These are phyloP conservation scores for Talaromyces wortmannii DNA, from an alignment of 495 filamentous ascomycete species.

Conservation along the genomic window DNA sequence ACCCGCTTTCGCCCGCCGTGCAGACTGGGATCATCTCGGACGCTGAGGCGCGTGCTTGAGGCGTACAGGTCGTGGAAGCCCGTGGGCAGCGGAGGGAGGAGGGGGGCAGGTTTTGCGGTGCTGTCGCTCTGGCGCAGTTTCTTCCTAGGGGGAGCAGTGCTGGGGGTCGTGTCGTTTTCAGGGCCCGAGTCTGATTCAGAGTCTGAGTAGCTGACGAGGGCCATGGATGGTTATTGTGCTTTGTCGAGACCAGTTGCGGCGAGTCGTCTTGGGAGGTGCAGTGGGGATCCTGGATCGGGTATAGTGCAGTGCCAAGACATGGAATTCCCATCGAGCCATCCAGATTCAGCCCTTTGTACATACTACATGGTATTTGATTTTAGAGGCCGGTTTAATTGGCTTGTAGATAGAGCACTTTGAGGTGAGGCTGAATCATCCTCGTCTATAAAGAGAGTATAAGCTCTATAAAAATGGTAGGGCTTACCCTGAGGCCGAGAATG, in stretches of 20 bases:
- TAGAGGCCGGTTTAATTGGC: too few relatives aligned
- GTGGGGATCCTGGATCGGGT: neutral
- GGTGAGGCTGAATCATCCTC: too few relatives aligned
- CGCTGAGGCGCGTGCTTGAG: constrained; percentile 62
- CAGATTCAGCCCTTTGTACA: too few relatives aligned
- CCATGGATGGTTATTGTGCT: constrained; percentile 28
- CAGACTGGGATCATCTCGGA: constrained; percentile 71
- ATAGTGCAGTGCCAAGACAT: neutral
- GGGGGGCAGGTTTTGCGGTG: constrained; percentile 3
- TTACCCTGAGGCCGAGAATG: too few relatives aligned
- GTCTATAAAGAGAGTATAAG: too few relatives aligned
- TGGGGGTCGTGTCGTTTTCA: constrained; percentile 7
- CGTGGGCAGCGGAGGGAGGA: constrained; percentile 74
- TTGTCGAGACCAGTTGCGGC: neutral
- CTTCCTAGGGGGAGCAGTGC: constrained; percentile 15
- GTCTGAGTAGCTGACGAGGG: constrained; percentile 70
- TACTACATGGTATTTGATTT: too few relatives aligned
- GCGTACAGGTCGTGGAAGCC: constrained; percentile 88
- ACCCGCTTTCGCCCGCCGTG: constrained; percentile 78
- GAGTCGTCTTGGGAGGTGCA: neutral
- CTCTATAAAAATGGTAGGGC: too few relatives aligned
- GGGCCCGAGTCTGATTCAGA: constrained; percentile 49
- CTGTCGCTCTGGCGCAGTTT: constrained; percentile 13
- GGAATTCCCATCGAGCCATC: neutral
- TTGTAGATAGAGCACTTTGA: too few relatives aligned